Conservation (phyloP, 1,284 basidiomycete genomes). For the Microbotryum scabiosae region DNA sequence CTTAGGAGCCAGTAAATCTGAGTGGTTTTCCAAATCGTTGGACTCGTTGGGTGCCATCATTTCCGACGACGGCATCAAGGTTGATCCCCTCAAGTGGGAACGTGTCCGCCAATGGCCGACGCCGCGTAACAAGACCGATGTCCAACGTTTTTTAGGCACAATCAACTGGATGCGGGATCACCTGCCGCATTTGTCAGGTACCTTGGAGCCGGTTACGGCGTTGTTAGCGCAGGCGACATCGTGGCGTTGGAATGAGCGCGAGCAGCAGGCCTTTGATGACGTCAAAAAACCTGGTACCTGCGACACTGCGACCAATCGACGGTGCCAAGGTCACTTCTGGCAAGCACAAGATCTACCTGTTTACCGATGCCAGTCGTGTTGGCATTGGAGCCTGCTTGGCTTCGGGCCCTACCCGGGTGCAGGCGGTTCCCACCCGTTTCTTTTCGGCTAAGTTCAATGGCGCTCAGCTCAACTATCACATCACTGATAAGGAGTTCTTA, state of each 20-base stretch:
- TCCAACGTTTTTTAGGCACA: slow-evolving; percentile 44
- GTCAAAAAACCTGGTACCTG: slow-evolving; percentile 36
- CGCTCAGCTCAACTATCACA: slow-evolving; percentile 12
- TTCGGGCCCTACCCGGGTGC: slow-evolving; percentile 17
- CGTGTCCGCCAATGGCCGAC: slow-evolving; percentile 30
- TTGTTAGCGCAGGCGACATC: slow-evolving; percentile 36
- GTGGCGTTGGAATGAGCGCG: no score
- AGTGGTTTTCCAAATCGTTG: slow-evolving; percentile 31
- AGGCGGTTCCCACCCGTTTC: slow-evolving; percentile 16
- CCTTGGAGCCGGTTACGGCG: slow-evolving; percentile 25
- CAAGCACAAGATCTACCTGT: slow-evolving; percentile 43
- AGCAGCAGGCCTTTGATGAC: slow-evolving; percentile 36
- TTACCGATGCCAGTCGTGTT: slow-evolving; percentile 43
- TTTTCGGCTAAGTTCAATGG: slow-evolving; percentile 22
- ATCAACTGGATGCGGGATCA: slow-evolving; percentile 44
- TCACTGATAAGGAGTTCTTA: slow-evolving; percentile 17
- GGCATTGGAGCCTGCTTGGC: slow-evolving; percentile 43
- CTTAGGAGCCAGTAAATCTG: slow-evolving; percentile 31
- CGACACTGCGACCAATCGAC: slow-evolving; percentile 41
- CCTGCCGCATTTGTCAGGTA: slow-evolving; percentile 40
- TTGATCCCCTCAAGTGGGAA: slow-evolving; percentile 35
- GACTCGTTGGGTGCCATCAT: slow-evolving; percentile 39
- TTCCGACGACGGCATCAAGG: slow-evolving; percentile 36
- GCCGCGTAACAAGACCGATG: slow-evolving; percentile 40
- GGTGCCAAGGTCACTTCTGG: slow-evolving; percentile 7